Percentiles rank a stretch among this genome's conserved stretches.
Conservation (phyloP, 202 grass and related monocot species). For the Thinopyrum obtusiflorum region DNA sequence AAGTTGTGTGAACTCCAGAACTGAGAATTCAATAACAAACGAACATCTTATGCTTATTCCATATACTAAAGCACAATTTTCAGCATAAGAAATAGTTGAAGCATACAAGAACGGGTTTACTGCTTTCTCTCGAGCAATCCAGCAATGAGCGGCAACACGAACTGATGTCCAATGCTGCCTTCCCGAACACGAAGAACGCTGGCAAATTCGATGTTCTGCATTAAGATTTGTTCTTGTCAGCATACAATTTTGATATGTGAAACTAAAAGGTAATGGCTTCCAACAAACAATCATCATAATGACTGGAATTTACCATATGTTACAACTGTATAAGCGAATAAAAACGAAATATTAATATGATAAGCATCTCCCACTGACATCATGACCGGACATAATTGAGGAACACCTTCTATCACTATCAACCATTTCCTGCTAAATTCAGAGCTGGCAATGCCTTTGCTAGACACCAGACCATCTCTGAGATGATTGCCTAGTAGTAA, state of each 20-base stretch:
- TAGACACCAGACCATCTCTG: neutral
- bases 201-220: slow-evolving; percentile 91
- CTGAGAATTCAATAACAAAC: neutral
- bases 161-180: slow-evolving; percentile 48
- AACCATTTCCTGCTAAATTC: neutral
- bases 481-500: neutral
- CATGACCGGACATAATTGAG: neutral
- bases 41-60: neutral
- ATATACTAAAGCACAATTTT: neutral
- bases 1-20: neutral
- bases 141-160: slow-evolving; percentile 44
- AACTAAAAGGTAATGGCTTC: neutral
- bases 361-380: neutral
- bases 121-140: slow-evolving; percentile 45
- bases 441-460: neutral
- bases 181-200: slow-evolving; percentile 84
- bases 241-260: neutral
- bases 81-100: neutral
- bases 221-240: slow-evolving; percentile 23
- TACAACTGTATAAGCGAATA: neutral
- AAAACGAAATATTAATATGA: neutral
- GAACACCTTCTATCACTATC: neutral
- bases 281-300: neutral
- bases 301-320: neutral
- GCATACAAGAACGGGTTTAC: slow-evolving; percentile 67